phyloP scores from a whole-genome alignment of 192 early-diverging fungal species.

The Backusella sp. region DNA sequence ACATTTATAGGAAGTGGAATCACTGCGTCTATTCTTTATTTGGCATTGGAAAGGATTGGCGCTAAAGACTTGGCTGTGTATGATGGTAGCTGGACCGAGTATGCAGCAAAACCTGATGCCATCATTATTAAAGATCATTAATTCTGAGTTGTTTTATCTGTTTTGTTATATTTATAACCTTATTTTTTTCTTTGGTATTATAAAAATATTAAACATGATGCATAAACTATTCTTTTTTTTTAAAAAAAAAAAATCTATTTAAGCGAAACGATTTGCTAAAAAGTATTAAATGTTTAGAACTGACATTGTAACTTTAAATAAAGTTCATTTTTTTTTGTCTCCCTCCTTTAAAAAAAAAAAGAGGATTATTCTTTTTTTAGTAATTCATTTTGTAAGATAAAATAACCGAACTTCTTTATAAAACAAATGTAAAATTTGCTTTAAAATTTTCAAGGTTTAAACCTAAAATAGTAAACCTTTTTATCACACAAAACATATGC shows the following conservation, averaged over 20 bases:
- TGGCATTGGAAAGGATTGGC: constrained; percentile 74
- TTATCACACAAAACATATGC: no score
- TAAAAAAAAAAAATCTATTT: background rate
- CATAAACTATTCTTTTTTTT: background rate
- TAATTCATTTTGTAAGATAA: no score
- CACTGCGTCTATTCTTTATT: constrained; percentile 78
- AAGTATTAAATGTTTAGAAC: background rate
- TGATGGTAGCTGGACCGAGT: constrained; percentile 94
- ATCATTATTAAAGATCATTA: constrained; percentile 59
- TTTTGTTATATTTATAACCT: no score
- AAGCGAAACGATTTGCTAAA: background rate
- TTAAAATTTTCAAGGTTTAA: no score
- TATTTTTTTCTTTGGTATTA: no score
- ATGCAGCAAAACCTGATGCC: constrained; percentile 67
- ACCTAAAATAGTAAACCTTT: no score
- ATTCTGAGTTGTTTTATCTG: background rate
- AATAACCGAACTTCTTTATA: no score
- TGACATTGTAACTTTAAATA: background rate
- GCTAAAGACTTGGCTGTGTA: constrained; percentile 67
- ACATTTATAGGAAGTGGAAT: constrained; percentile 62
- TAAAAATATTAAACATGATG: background rate
- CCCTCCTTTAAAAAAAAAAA: no score
- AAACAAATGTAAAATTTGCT: no score
- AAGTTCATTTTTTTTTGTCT: background rate
- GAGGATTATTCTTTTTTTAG: no score